These are phyloP conservation scores for Coemansia sp. DNA, from an alignment of 192 early-diverging fungal genomes.

Conservation along the genomic window DNA sequence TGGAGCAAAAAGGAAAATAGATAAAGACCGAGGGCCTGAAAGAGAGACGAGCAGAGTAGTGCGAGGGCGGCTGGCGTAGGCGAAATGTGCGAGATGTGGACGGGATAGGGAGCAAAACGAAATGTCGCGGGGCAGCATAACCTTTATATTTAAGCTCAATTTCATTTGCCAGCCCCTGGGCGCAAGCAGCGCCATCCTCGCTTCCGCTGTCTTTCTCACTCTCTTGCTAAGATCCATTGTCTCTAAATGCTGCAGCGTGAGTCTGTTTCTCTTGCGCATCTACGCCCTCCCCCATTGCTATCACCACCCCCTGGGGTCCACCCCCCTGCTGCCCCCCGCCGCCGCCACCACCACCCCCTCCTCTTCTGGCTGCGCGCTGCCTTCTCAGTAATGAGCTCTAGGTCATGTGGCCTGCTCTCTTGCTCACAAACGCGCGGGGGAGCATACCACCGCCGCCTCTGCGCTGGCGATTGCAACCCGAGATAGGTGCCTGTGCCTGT, in stretches of 20 bases:
- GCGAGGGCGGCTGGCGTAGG: not conserved
- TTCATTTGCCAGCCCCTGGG: slow-evolving; percentile 46
- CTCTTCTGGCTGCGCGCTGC: slow-evolving; percentile 1
- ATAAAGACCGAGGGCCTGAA: not conserved
- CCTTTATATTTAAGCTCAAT: slow-evolving; percentile 19
- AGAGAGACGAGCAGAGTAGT: no score
- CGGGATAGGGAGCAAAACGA: not conserved
- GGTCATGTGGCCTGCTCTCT: not conserved
- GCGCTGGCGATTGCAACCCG: not conserved
- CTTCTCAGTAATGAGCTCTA: not conserved
- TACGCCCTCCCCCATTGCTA: not conserved
- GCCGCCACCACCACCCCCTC: not conserved
- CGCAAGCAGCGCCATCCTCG: not conserved
- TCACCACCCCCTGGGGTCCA: slow-evolving; percentile 13
- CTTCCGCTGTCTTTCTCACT: not conserved
- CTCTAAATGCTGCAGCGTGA: slow-evolving; percentile 38
- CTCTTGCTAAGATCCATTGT: slow-evolving; percentile 44
- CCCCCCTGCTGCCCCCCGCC: slow-evolving; percentile 11
- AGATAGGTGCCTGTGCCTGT: not conserved
- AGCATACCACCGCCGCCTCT: not conserved
- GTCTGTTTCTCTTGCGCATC: slow-evolving; percentile 8
- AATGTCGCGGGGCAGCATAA: slow-evolving; percentile 17
- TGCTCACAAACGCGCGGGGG: no score
- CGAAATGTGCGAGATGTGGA: not conserved
- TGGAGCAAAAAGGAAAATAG: not conserved